These are phyloP conservation scores for Sideroxylon spinosum DNA, from an alignment of 179 eudicot genomes.

Conservation along the genomic window DNA sequence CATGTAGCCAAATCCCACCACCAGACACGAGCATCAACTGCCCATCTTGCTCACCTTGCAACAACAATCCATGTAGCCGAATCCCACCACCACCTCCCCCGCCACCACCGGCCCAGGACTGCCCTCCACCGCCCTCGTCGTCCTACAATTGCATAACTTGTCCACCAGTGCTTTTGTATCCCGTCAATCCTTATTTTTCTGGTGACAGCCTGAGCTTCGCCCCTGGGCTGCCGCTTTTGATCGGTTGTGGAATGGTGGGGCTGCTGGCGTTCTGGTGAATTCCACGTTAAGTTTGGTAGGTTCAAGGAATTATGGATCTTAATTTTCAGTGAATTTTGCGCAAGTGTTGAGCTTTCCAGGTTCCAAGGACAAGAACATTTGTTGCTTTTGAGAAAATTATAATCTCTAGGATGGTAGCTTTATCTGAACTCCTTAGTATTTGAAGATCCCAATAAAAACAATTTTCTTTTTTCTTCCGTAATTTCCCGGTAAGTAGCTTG, in stretches of 20 bases:
- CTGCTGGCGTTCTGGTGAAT: constrained; percentile 30
- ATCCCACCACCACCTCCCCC: constrained; percentile 45
- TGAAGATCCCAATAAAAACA: too few relatives aligned
- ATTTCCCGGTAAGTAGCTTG: too few relatives aligned
- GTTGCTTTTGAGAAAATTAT: too few relatives aligned
- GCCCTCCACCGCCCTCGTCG: constrained; percentile 60
- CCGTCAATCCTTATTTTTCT: constrained; percentile 31
- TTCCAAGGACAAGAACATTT: not conserved
- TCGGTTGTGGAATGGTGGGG: constrained; percentile 27
- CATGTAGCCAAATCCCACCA: constrained; percentile 43
- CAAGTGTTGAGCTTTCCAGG: not conserved
- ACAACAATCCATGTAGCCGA: constrained; percentile 33
- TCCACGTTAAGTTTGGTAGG: not conserved
- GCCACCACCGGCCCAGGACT: constrained; percentile 34
- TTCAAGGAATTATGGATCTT: not conserved
- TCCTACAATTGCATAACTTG: constrained; percentile 31
- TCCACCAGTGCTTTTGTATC: constrained; percentile 62
- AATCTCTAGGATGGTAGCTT: too few relatives aligned
- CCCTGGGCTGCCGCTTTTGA: constrained; percentile 6
- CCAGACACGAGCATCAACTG: constrained; percentile 55
- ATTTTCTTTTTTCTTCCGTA: too few relatives aligned
- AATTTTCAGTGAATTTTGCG: not conserved
- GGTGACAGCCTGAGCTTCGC: constrained; percentile 18
- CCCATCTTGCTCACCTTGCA: constrained; percentile 42
- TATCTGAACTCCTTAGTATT: too few relatives aligned